These are phyloP conservation scores for Phytophthora ohioensis DNA, from an alignment of 352 stramenopile genomes.

Conservation along the genomic window DNA sequence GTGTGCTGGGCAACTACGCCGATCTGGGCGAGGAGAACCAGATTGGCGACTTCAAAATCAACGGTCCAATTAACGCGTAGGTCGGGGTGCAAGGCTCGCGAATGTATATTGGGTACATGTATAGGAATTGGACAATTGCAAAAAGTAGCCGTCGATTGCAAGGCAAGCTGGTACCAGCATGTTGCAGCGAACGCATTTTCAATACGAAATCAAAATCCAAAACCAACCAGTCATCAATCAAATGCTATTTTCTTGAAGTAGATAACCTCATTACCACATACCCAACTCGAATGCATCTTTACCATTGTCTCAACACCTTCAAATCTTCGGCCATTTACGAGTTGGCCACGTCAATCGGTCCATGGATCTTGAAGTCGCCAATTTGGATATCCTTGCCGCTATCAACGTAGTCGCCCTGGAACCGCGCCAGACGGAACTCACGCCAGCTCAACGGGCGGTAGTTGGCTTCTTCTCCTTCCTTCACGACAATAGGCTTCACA, in stretches of 20 bases:
- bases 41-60: slow-evolving; percentile 21
- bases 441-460: slow-evolving; percentile 89
- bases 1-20: slow-evolving; percentile 12
- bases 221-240: no score
- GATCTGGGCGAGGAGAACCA: slow-evolving; percentile 22
- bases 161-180: no score
- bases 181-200: no score
- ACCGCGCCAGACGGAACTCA: slow-evolving; percentile 88
- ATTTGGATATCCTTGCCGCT: slow-evolving; percentile 94
- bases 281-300: no score
- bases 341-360: slow-evolving; percentile 21
- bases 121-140: no score
- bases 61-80: slow-evolving; percentile 11
- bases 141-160: no score
- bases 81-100: background rate
- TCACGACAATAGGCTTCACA: slow-evolving; percentile 67
- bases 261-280: no score
- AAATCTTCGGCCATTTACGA: background rate
- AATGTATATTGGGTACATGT: no score
- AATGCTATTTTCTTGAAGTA: no score
- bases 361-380: slow-evolving; percentile 62
- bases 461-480: slow-evolving; percentile 37
- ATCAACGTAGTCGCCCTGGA: slow-evolving; percentile 93
- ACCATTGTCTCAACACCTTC: background rate
- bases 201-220: no score